These are phyloP conservation scores for Leishmania major DNA, from an alignment of 208 protist genomes.

Conservation along the genomic window DNA sequence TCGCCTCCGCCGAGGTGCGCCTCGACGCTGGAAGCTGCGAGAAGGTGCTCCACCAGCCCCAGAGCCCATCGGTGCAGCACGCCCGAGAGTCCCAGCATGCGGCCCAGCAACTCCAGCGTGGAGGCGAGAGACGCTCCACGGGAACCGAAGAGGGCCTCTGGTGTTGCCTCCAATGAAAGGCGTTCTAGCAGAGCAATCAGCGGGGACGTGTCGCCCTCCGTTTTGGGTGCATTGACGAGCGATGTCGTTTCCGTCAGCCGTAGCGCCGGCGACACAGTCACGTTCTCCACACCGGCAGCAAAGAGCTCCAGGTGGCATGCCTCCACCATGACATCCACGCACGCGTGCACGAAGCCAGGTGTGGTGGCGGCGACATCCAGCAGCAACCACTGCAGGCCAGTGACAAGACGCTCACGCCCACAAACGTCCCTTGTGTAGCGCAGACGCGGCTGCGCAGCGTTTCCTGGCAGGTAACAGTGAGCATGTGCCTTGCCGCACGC, in stretches of 20 bases:
- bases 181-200: constrained; percentile 42
- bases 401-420: background rate
- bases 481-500: background rate
- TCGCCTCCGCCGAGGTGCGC: background rate
- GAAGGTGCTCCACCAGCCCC: constrained; percentile 22
- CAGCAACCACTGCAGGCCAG: constrained; percentile 21
- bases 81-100: constrained; percentile 42
- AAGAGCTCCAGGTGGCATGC: constrained; percentile 14
- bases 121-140: constrained; percentile 29
- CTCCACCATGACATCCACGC: constrained; percentile 20
- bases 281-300: constrained; percentile 14
- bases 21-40: constrained; percentile 7
- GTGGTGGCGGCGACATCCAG: background rate
- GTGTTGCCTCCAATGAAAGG: constrained; percentile 38
- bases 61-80: constrained; percentile 33
- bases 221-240: background rate
- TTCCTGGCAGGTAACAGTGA: constrained; percentile 9
- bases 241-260: constrained; percentile 3
- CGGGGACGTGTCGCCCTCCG: constrained; percentile 8
- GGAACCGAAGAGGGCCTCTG: constrained; percentile 59
- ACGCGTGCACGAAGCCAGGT: constrained; percentile 16
- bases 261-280: background rate
- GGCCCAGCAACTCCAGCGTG: constrained; percentile 38
- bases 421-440: constrained; percentile 4
- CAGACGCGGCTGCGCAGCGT: constrained; percentile 6